Conservation (phyloP, 2,329 filamentous ascomycete genomes). For the Scytalidium lignicola region DNA sequence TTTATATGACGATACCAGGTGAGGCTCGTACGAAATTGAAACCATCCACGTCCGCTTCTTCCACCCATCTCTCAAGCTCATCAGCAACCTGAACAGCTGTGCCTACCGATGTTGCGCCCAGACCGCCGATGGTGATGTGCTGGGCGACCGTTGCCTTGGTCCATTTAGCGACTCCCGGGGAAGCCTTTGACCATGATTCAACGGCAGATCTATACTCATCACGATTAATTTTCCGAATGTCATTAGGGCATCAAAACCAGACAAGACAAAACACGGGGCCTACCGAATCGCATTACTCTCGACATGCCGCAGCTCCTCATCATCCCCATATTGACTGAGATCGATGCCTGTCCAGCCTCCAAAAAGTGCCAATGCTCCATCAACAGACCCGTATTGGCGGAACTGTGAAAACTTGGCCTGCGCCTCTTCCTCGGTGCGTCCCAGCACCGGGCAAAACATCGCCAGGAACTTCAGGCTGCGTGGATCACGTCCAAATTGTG, state of each 20-base stretch:
- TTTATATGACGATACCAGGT: slow-evolving; percentile 62
- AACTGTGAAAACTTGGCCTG: slow-evolving; percentile 57
- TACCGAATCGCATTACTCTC: slow-evolving; percentile 40
- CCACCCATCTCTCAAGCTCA: slow-evolving; percentile 59
- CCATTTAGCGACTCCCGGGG: slow-evolving; percentile 60
- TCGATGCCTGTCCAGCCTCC: slow-evolving; percentile 69
- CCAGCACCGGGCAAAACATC: slow-evolving; percentile 59
- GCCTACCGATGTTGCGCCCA: slow-evolving; percentile 60
- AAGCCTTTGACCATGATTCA: slow-evolving; percentile 49
- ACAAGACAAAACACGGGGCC: slow-evolving; percentile 5
- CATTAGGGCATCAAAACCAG: no score
- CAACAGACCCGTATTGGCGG: slow-evolving; percentile 53
- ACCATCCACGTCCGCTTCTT: slow-evolving; percentile 65
- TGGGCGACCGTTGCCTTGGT: slow-evolving; percentile 66
- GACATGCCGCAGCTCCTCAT: slow-evolving; percentile 52
- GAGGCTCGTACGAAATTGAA: slow-evolving; percentile 65
- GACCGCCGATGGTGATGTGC: slow-evolving; percentile 61
- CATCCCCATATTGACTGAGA: slow-evolving; percentile 51
- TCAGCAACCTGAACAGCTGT: slow-evolving; percentile 61
- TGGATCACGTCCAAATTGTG: slow-evolving; percentile 50
- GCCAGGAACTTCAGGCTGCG: slow-evolving; percentile 60
- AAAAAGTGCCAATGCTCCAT: slow-evolving; percentile 63
- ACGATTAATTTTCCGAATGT: not conserved
- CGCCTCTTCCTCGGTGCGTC: slow-evolving; percentile 61
- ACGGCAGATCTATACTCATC: slow-evolving; percentile 40